Percentiles rank a stretch among this genome's conserved stretches.
Evolutionary conservation across 2,329 filamentous ascomycete genomes (phyloP).

Genomic region (Aspergillaceae sp.): DNA sequence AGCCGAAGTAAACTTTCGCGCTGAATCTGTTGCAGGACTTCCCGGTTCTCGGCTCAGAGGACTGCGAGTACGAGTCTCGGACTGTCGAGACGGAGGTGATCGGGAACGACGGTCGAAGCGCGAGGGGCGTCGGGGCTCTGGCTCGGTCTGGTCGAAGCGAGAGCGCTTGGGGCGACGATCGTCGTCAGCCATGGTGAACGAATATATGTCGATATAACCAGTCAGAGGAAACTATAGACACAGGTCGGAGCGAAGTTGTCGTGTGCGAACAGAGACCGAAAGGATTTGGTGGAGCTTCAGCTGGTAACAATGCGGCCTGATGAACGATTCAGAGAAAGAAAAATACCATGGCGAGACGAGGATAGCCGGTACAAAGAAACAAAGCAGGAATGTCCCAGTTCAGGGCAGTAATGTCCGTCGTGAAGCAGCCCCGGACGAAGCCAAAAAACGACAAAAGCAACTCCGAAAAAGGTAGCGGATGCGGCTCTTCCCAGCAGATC

Average conservation of each 20-base stretch:
- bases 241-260: slow-evolving; percentile 1
- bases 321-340: background rate
- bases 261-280: slow-evolving; percentile 6
- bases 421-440: no score
- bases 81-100: slow-evolving; percentile 61
- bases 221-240: background rate
- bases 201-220: background rate
- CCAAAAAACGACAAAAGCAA: no score
- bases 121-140: slow-evolving; percentile 65
- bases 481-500: background rate
- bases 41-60: slow-evolving; percentile 52
- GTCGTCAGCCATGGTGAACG: slow-evolving; percentile 60
- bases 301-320: background rate
- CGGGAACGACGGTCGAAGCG: slow-evolving; percentile 89
- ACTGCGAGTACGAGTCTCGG: slow-evolving; percentile 73
- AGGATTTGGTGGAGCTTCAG: slow-evolving; percentile 9
- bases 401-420: no score
- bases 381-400: background rate
- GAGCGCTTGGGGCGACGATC: slow-evolving; percentile 74
- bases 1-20: slow-evolving; percentile 40
- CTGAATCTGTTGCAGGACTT: slow-evolving; percentile 38
- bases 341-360: background rate
- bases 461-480: background rate
- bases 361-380: background rate
- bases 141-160: slow-evolving; percentile 87